phyloP scores from a whole-genome alignment of 176 grass and related monocot genomes.

The Miscanthus lutarioriparius region DNA sequence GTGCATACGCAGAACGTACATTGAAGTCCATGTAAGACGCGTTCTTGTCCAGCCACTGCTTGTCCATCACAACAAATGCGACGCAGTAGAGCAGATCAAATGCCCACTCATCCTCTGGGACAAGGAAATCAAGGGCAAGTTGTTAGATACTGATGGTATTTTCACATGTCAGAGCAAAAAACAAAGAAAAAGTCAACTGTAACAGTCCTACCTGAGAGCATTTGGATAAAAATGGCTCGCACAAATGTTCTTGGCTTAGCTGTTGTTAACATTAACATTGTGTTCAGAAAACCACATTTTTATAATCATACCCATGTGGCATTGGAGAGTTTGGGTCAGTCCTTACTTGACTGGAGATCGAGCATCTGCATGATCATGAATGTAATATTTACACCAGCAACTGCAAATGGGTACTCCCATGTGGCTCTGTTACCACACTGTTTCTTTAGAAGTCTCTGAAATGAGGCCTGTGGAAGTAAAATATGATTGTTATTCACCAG shows the following conservation, averaged over 20 bases:
- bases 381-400: conserved; percentile 92
- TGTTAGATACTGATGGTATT: not conserved
- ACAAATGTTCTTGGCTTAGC: conserved; percentile 94
- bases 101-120: conserved; percentile 94
- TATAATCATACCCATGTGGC: not conserved
- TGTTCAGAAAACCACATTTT: conserved; percentile 15
- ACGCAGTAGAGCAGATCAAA: conserved; percentile 97
- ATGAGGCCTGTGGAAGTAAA: conserved; percentile 60
- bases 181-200: not conserved
- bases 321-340: not conserved
- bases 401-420: conserved; percentile 96
- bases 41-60: conserved; percentile 94
- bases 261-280: conserved; percentile 38
- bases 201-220: conserved; percentile 74
- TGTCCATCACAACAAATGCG: conserved; percentile 94
- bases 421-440: conserved; percentile 71
- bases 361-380: conserved; percentile 99
- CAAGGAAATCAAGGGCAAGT: conserved; percentile 23
- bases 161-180: not conserved
- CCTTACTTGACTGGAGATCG: conserved; percentile 84
- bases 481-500: conserved; percentile 6
- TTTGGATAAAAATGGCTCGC: conserved; percentile 95
- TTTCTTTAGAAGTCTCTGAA: conserved; percentile 86
- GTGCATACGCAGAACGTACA: conserved; percentile 28
- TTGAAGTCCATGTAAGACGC: conserved; percentile 99